phyloP scores from a whole-genome alignment of 768 basidiomycete species.

The Lactifluus pinguis region DNA sequence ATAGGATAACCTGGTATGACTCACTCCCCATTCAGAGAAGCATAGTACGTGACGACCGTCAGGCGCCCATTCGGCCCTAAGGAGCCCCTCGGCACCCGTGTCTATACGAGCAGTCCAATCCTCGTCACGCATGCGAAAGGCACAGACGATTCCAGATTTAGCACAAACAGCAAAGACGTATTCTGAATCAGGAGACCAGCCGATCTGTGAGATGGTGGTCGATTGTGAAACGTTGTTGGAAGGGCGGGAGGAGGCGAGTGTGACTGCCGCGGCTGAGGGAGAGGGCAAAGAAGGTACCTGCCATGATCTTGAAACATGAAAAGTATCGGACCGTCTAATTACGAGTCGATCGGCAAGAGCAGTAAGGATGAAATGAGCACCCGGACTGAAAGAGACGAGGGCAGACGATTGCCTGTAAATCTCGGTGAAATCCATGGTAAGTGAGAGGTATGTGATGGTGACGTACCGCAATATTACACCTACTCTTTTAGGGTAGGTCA shows the following conservation, averaged over 20 bases:
- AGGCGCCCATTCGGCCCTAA: slow-evolving; percentile 85
- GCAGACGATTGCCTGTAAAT: slow-evolving; percentile 61
- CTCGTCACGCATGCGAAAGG: slow-evolving; percentile 75
- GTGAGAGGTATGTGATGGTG: not conserved
- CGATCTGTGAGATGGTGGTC: slow-evolving; percentile 58
- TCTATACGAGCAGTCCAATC: slow-evolving; percentile 71
- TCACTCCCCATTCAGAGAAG: slow-evolving; percentile 90
- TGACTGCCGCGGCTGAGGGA: slow-evolving; percentile 34
- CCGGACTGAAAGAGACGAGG: slow-evolving; percentile 79
- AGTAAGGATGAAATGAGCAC: slow-evolving; percentile 78
- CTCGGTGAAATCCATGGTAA: slow-evolving; percentile 79
- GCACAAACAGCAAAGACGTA: slow-evolving; percentile 75
- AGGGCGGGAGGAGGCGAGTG: slow-evolving; percentile 29
- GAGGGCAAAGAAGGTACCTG: slow-evolving; percentile 48
- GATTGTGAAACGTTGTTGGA: slow-evolving; percentile 25
- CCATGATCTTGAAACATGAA: slow-evolving; percentile 80
- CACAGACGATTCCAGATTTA: slow-evolving; percentile 60
- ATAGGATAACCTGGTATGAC: slow-evolving; percentile 26
- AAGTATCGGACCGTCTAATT: slow-evolving; percentile 74
- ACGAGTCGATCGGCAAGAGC: slow-evolving; percentile 73
- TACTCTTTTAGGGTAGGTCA: not conserved
- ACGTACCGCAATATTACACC: not conserved
- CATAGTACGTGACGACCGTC: slow-evolving; percentile 77
- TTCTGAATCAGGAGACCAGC: slow-evolving; percentile 85
- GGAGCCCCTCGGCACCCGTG: slow-evolving; percentile 74